Base-by-base conservation (phyloP, 2,329 filamentous ascomycete species). In the Sporothrix pallida region DNA sequence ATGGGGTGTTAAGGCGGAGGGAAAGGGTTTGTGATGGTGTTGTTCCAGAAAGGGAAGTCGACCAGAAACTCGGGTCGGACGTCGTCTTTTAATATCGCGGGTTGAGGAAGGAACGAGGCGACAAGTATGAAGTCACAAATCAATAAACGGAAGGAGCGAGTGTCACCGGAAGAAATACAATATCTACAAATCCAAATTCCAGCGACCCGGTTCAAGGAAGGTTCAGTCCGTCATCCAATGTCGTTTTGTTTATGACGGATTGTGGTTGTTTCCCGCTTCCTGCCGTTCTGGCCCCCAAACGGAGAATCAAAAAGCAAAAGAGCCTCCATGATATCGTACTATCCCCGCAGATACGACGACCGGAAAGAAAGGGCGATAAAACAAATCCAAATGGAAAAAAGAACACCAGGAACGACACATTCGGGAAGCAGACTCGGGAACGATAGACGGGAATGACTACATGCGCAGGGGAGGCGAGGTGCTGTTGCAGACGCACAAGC, bases 321-420 rank as follows among this genome's bases (percentile, higher is more conserved):
- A 65, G 8, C 62, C 62, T 63, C 58, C 31, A 37, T 37, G 58
- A 5, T 17, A n/a, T 63, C 37, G 58, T 42, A 63, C 31, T 63
- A 42, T 63, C 26, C 15, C 58, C 56, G 56, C 56, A 58, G 56
- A 31, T 31, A 58, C 23, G 56, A 15, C 23, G 31, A 12, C 23
- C 56, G 26, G 26, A 23, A 8, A 54, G 52, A 20, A 8, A 10
- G n/a, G 2, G 5, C 31, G 31, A 37, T 37, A 37, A 37, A 37
- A 1, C 31, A 37, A 37, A 5, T 37, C 50, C 13, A 52, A n/a
- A 20, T 6, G 12, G 50, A 17, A 15, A 52, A 7, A 52, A 52
- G 1, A 15, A 52, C n/a, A 23, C n/a, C n/a, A 48, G 62, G 62
- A 65, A 65, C 62, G 37, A 65, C 62, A 46, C 62, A 48, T 13